Conservation (phyloP, 305 asterid species). For the Fraxinus dipetala region DNA sequence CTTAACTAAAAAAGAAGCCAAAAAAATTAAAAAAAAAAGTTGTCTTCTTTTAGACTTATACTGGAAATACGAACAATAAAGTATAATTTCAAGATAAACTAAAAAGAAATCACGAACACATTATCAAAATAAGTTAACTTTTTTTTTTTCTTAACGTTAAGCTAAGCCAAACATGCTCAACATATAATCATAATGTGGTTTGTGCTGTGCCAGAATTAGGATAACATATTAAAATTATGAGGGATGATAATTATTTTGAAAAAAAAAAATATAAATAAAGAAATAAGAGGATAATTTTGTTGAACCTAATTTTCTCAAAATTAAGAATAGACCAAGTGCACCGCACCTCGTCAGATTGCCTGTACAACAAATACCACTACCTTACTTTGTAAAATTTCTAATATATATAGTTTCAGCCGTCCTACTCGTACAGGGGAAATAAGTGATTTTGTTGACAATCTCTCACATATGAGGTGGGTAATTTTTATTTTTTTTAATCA, state of each 20-base stretch:
- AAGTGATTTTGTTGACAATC: too few species aligned
- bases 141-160: not conserved
- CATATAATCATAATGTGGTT: not conserved
- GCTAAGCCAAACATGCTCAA: not conserved
- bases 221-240: conserved; percentile 25
- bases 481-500: too few species aligned
- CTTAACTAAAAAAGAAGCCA: too few species aligned
- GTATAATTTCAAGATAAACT: not conserved
- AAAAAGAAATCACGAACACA: not conserved
- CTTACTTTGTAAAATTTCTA: too few species aligned
- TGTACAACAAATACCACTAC: not conserved
- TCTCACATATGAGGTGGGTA: too few species aligned
- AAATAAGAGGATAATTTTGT: conserved; percentile 11
- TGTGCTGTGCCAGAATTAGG: conserved; percentile 6
- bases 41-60: too few species aligned
- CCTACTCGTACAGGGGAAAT: too few species aligned
- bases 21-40: too few species aligned
- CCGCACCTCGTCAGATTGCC: conserved; percentile 17
- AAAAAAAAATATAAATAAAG: conserved; percentile 5
- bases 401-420: too few species aligned
- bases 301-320: not conserved
- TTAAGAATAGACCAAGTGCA: conserved; percentile 27
- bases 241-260: conserved; percentile 1
- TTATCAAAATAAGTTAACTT: not conserved
- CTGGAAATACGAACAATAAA: not conserved